Percentiles rank a stretch among this genome's conserved stretches.
phyloP scores from a whole-genome alignment of 2,329 filamentous ascomycete species.

The Neoascochyta sp. region DNA sequence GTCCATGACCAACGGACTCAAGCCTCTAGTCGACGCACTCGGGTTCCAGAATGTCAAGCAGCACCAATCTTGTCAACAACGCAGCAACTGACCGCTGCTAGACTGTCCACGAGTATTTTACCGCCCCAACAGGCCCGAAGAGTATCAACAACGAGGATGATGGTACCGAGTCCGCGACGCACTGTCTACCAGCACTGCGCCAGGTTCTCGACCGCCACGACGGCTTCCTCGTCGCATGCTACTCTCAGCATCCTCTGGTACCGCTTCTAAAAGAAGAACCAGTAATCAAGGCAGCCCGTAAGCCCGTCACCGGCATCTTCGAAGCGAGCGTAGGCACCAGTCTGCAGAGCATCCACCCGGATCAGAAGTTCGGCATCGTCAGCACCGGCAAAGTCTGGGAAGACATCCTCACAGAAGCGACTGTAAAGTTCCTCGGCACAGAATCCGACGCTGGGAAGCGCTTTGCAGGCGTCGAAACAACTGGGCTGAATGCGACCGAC shows the following conservation, averaged over 20 bases:
- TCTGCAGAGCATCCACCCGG: conserved; percentile 52
- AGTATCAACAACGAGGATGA: conserved; percentile 77
- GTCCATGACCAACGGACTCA: conserved; percentile 67
- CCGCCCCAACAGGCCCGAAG: conserved; percentile 61
- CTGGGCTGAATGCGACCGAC: conserved; percentile 74
- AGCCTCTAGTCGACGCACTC: conserved; percentile 46
- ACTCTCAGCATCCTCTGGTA: conserved; percentile 78
- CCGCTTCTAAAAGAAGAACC: conserved; percentile 52
- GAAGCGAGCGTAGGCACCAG: conserved; percentile 71
- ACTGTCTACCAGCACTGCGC: conserved; percentile 57
- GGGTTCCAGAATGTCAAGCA: conserved; percentile 43
- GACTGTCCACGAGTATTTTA: conserved; percentile 59
- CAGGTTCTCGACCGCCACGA: conserved; percentile 54
- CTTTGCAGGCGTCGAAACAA: conserved; percentile 79
- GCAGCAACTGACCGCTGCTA: conserved; percentile 44
- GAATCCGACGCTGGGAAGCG: conserved; percentile 39
- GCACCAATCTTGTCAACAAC: conserved; percentile 20
- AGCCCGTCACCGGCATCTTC: conserved; percentile 76
- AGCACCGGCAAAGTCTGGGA: conserved; percentile 87
- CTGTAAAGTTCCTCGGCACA: conserved; percentile 60
- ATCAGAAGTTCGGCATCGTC: conserved; percentile 74
- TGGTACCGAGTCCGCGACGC: conserved; percentile 59
- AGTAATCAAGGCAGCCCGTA: conserved; percentile 35
- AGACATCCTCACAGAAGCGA: conserved; percentile 62
- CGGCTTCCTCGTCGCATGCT: conserved; percentile 84